Percentiles rank a stretch among this genome's conserved stretches.
phyloP scores from a whole-genome alignment of 2,329 filamentous ascomycete species.

The Keithomyces neogunnii region DNA sequence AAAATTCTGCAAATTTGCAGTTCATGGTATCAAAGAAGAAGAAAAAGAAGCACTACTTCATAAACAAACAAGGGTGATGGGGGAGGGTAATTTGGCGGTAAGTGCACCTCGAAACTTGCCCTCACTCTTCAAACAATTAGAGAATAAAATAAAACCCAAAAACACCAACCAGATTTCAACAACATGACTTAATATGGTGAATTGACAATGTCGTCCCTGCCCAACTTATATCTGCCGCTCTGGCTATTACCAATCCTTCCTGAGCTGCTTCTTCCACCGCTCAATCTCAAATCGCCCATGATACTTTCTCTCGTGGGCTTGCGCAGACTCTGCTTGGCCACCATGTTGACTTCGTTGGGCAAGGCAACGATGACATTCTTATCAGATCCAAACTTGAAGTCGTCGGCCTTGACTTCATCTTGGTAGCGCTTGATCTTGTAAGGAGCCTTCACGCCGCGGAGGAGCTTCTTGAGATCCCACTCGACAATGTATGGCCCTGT shows the following conservation, averaged over 20 bases:
- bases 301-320: conserved; percentile 91
- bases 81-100: not conserved
- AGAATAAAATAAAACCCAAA: no score
- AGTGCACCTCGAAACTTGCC: not conserved
- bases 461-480: conserved; percentile 88
- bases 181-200: conserved; percentile 42
- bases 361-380: conserved; percentile 97
- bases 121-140: no score
- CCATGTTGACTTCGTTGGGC: conserved; percentile 97
- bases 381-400: conserved; percentile 95
- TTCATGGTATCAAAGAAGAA: not conserved
- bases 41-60: not conserved
- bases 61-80: not conserved
- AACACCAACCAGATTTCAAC: no score
- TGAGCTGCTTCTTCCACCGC: conserved; percentile 39
- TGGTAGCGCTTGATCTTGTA: conserved; percentile 96
- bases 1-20: not conserved
- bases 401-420: conserved; percentile 94
- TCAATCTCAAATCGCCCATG: conserved; percentile 47
- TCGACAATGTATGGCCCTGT: conserved; percentile 96
- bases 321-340: conserved; percentile 76
- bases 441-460: conserved; percentile 72
- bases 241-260: conserved; percentile 43
- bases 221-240: conserved; percentile 62
- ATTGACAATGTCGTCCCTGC: conserved; percentile 77